Percentiles rank a stretch among this genome's conserved stretches.
Evolutionary conservation across 805 yeast genomes (phyloP).

Genomic region (Spathaspora passalidarum): DNA sequence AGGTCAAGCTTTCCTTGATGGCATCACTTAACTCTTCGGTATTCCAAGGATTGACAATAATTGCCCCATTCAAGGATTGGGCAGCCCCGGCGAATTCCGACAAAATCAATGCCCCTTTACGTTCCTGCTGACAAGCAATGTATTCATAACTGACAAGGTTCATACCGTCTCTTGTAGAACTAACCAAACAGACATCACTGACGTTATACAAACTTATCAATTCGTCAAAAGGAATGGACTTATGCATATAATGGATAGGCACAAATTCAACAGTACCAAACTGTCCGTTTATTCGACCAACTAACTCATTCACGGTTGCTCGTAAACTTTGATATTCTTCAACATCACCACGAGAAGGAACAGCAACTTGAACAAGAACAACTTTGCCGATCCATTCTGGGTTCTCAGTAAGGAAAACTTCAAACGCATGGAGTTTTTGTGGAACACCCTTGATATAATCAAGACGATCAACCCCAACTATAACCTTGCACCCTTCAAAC

Average conservation of each 20-base stretch:
- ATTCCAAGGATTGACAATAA: conserved; percentile 97
- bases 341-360: conserved; percentile 96
- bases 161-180: conserved; percentile 98
- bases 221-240: conserved; percentile 86
- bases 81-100: conserved; percentile 99
- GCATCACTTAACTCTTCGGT: conserved; percentile 90
- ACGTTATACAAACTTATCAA: conserved; percentile 81
- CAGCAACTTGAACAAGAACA: conserved; percentile 93
- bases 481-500: conserved; percentile 78
- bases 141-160: conserved; percentile 94
- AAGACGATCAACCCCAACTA: conserved; percentile 94
- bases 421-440: conserved; percentile 94
- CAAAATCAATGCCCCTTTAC: conserved; percentile 80
- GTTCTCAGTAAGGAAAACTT: conserved; percentile 84
- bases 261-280: conserved; percentile 97
- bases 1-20: conserved; percentile 79
- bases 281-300: conserved; percentile 93
- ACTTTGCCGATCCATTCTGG: conserved; percentile 99
- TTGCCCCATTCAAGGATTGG: conserved; percentile 90
- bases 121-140: conserved; percentile 88
- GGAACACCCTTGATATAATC: conserved; percentile 99
- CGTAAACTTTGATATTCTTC: conserved; percentile 95
- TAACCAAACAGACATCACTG: conserved; percentile 87
- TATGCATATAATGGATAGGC: conserved; percentile 96
- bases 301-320: conserved; percentile 92